Conservation (phyloP, 805 yeast genomes). For the Lachancea fermentati region DNA sequence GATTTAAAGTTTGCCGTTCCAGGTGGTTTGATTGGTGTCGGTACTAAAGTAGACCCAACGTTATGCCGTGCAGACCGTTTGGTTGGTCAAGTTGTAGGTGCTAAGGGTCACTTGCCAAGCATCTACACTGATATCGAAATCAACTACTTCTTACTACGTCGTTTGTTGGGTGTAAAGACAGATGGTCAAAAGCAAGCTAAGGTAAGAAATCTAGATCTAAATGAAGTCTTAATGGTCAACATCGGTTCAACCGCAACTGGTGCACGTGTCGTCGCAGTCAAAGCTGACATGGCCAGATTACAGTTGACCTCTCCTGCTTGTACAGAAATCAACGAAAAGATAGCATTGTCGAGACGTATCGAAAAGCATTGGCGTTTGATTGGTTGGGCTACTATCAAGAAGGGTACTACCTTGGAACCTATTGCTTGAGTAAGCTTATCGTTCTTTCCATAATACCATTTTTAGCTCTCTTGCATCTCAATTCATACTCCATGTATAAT, state of each 20-base stretch:
- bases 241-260: constrained; percentile 99
- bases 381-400: constrained; percentile 99
- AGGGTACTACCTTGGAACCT: constrained; percentile 86
- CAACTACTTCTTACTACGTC: constrained; percentile 92
- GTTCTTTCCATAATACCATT: not conserved
- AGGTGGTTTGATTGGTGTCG: constrained; percentile 99
- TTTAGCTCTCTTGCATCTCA: not conserved
- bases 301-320: constrained; percentile 97
- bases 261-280: constrained; percentile 95
- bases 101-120: constrained; percentile 91
- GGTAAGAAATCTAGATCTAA: constrained; percentile 88
- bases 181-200: constrained; percentile 96
- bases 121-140: constrained; percentile 97
- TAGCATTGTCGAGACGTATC: constrained; percentile 97
- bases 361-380: constrained; percentile 99
- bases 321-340: constrained; percentile 96
- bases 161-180: constrained; percentile 96
- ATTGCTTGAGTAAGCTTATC: constrained; percentile 30
- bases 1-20: constrained; percentile 98
- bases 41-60: constrained; percentile 98
- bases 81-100: constrained; percentile 98
- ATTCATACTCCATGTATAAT: not conserved
- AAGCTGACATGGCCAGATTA: constrained; percentile 98
- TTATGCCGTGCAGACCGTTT: constrained; percentile 98
- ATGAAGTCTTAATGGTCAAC: constrained; percentile 97